Evolutionary conservation across 2,329 filamentous ascomycete genomes (phyloP), one percentile per base, ranked within the genome.

Genomic region (Zalaria sp.): DNA sequence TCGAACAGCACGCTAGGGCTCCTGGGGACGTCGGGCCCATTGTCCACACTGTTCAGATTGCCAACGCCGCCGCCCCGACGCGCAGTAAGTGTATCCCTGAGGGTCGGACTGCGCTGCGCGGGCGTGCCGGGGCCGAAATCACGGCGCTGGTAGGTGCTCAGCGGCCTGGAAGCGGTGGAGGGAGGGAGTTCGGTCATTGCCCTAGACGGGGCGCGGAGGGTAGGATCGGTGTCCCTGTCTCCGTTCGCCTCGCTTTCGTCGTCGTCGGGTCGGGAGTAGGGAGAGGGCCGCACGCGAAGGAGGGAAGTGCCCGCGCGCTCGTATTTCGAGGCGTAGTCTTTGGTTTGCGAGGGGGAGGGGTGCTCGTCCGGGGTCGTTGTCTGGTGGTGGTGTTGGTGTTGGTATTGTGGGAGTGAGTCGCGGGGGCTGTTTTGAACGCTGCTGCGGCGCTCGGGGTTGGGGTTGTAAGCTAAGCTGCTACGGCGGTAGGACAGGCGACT

Each of bases 151-250:
- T 18, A 18, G 18, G 18, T 18, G 18, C 18, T 18, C 18, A 18
- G 18, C 18, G 18, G 18, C 18, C 18, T 18, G 18, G 18, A 18
- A 18, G 2, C 18, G 18, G 18, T 18, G 18, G 18, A 18, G 18
- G 18, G 3, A 25, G 60, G 56, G 43, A 63, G 56, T 37, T 69
- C 67, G 4, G 67, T 70, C 59, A 65, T 61, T 5, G 67, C 67
- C 29, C 67, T 64, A 10, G 66, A 69, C n/a, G 61, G 63, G 5
- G 65, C 61, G 25, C 67, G 62, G 8, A 65, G 46, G 1, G 59
- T 62, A 2, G 57, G 52, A 18, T 18, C 18, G 18, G 18, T 18
- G 18, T 18, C 18, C 18, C 18, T 18, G 18, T 18, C 18, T 18
- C 18, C 18, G 18, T 18, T 18, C 18, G 18, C 61, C 6, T 57